phyloP scores from a whole-genome alignment of 192 early-diverging fungal species.

The Glomus cerebriforme region DNA sequence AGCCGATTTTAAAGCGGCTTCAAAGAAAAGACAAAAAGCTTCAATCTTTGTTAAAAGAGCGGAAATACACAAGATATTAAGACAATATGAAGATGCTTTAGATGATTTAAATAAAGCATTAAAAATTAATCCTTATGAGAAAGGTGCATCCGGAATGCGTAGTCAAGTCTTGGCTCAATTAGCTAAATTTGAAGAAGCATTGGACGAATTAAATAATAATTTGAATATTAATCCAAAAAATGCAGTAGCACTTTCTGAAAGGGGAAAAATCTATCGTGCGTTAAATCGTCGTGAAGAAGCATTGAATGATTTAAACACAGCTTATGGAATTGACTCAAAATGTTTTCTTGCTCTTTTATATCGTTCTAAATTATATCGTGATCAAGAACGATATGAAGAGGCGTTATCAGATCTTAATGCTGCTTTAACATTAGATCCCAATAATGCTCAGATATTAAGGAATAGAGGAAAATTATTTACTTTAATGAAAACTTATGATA shows the following conservation, averaged over 20 bases:
- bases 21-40: not conserved
- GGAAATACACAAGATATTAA: not conserved
- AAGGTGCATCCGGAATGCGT: not conserved
- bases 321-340: not conserved
- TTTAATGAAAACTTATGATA: not conserved
- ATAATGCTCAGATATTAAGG: not conserved
- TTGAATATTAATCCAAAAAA: not conserved
- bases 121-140: not conserved
- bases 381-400: not conserved
- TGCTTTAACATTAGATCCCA: not conserved
- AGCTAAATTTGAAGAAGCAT: slow-evolving; percentile 7
- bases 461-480: slow-evolving; percentile 8
- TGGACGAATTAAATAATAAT: not conserved
- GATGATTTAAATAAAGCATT: not conserved
- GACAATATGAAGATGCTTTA: slow-evolving; percentile 4
- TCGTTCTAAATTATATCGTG: slow-evolving; percentile 2
- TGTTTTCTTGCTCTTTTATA: not conserved
- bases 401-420: not conserved
- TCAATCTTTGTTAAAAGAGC: not conserved
- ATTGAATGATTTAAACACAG: not conserved
- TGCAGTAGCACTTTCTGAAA: not conserved
- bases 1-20: slow-evolving; percentile 19
- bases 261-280: not conserved
- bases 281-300: not conserved
- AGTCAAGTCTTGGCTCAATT: slow-evolving; percentile 5